Percentiles rank a stretch among this genome's conserved stretches.
phyloP scores from a whole-genome alignment of 2,329 filamentous ascomycete genomes.

The Dactylellina cionopaga region DNA sequence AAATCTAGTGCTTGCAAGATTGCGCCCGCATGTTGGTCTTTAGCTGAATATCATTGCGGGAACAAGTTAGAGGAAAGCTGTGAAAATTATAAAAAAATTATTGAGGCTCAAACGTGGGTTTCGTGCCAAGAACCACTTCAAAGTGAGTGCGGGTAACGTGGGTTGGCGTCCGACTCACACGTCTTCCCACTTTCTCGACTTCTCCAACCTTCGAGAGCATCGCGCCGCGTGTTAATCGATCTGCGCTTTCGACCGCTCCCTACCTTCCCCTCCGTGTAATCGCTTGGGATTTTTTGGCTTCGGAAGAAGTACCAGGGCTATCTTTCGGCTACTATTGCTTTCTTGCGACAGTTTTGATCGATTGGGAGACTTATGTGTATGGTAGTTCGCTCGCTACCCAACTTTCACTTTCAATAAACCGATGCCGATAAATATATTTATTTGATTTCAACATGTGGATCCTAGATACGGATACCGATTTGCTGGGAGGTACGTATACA shows the following conservation, averaged over 20 bases:
- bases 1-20: too few species aligned
- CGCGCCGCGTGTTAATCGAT: neutral
- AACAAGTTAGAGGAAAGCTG: neutral
- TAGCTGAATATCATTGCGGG: neutral
- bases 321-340: neutral
- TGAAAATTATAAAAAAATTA: neutral
- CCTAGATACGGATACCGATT: slow-evolving; percentile 38
- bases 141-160: slow-evolving; percentile 32
- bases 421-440: too few species aligned
- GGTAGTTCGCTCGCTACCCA: neutral
- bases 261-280: neutral
- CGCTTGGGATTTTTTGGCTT: neutral
- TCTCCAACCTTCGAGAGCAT: slow-evolving; percentile 19
- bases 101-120: slow-evolving; percentile 14
- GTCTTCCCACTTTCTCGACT: slow-evolving; percentile 8
- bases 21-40: too few species aligned
- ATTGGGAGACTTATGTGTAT: too few species aligned
- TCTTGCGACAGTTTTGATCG: neutral
- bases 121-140: slow-evolving; percentile 14
- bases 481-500: slow-evolving; percentile 31
- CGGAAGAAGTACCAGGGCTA: neutral
- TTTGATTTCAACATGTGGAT: slow-evolving; percentile 47
- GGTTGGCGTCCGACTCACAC: slow-evolving; percentile 49
- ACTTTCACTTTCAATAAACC: slow-evolving; percentile 1
- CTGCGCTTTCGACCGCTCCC: slow-evolving; percentile 2